A percentile compares a stretch with the other conserved stretches of the same genome.
Conservation (phyloP, 2,329 filamentous ascomycete species). For the Huntiella moniliformis region DNA sequence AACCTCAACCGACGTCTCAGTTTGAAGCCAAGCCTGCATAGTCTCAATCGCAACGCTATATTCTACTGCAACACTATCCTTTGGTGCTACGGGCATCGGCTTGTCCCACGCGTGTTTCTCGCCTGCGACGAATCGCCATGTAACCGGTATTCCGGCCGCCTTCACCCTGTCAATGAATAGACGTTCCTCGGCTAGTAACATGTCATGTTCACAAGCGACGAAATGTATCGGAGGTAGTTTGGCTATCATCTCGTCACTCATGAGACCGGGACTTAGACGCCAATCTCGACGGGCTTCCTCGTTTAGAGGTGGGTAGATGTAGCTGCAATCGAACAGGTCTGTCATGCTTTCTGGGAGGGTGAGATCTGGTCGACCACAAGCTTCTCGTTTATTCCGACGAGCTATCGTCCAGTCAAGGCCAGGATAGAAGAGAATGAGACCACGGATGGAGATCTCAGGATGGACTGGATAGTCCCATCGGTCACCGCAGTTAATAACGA, state of each 20-base stretch:
- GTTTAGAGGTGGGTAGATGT: constrained; percentile 34
- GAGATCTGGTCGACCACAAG: constrained; percentile 34
- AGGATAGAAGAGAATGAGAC: constrained; percentile 42
- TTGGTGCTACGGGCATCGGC: constrained; percentile 25
- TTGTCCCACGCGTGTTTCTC: constrained; percentile 33
- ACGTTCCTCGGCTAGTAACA: constrained; percentile 42
- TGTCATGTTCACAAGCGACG: constrained; percentile 46
- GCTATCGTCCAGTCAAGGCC: constrained; percentile 40
- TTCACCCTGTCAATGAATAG: constrained; percentile 40
- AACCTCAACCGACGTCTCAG: not conserved
- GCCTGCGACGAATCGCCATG: constrained; percentile 24
- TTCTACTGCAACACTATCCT: constrained; percentile 26
- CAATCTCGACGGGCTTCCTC: constrained; percentile 29
- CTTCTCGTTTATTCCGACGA: constrained; percentile 35
- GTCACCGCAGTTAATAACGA: constrained; percentile 26
- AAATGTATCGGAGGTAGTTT: constrained; percentile 36
- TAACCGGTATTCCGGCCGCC: constrained; percentile 17
- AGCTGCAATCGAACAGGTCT: constrained; percentile 43
- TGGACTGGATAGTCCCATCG: constrained; percentile 19
- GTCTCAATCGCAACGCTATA: constrained; percentile 25
- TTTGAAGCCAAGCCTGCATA: constrained; percentile 14
- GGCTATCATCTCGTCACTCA: constrained; percentile 31
- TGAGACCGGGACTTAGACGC: constrained; percentile 38
- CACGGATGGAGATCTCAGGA: constrained; percentile 23
- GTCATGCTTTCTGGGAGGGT: constrained; percentile 39